Evolutionary conservation across 352 stramenopile genomes (phyloP).

Genomic region (Globisporangium cylindrosporum): DNA sequence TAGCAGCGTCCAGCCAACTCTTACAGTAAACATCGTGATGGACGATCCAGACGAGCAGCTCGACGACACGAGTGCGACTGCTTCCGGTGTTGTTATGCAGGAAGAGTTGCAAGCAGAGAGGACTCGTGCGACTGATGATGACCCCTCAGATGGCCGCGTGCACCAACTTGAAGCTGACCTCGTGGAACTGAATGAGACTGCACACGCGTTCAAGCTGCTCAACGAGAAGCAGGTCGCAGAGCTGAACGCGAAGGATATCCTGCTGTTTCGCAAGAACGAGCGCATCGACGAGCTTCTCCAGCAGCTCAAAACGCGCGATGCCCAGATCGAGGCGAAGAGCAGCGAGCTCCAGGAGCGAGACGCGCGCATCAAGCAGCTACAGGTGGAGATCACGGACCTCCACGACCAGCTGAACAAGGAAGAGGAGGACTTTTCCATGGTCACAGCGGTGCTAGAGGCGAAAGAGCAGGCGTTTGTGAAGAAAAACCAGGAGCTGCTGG

Average conservation of each 20-base stretch:
- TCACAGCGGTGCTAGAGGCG: constrained; percentile 46
- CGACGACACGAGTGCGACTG: not conserved
- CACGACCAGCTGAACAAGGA: constrained; percentile 51
- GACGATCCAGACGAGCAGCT: not conserved
- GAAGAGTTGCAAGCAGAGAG: not conserved
- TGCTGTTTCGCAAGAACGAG: constrained; percentile 56
- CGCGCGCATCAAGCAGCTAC: constrained; percentile 19
- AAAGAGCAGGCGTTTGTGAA: constrained; percentile 44
- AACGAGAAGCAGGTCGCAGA: constrained; percentile 58
- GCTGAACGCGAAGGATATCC: constrained; percentile 66
- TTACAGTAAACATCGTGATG: not conserved
- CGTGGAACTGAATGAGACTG: constrained; percentile 25
- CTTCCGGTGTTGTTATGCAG: not conserved
- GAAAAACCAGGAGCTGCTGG: constrained; percentile 34
- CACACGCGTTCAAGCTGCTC: constrained; percentile 42
- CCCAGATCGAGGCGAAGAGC: constrained; percentile 10
- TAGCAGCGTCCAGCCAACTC: not conserved
- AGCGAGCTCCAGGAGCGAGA: constrained; percentile 18
- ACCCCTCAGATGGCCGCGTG: not conserved
- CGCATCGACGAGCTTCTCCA: constrained; percentile 57
- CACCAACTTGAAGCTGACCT: not conserved
- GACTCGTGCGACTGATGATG: not conserved
- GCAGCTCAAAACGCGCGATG: constrained; percentile 35
- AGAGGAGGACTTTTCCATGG: constrained; percentile 66
- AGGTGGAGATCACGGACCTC: constrained; percentile 33